Base-by-base conservation (phyloP, 345 rosid species). In the Nephelium lappaceum region DNA sequence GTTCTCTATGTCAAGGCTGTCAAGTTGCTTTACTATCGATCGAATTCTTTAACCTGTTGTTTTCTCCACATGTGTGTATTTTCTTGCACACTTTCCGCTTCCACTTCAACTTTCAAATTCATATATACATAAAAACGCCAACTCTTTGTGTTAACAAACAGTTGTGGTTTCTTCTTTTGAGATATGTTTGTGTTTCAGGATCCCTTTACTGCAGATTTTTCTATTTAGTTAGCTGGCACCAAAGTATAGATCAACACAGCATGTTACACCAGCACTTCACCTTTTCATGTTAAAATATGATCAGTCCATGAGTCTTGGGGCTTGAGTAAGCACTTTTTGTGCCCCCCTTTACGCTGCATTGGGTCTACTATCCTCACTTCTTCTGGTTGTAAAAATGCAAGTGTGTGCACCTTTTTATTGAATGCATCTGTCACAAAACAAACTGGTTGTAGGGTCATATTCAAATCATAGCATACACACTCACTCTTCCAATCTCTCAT, bases 391-490 rank as follows among this genome's bases (percentile, higher is more conserved):
- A 31, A 68, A 43, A 57, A 73, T 70, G 66, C 61, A 75, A 6
- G 5, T 47, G 10, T 23, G 16, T 11, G 16, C 47, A 47, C 58
- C 47, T 41, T 66, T 78, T 71, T 12, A n/a, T 65, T 47, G 66
- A 12, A 72, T 51, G 64, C 64, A 72, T 74, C 55, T 76, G 71
- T 38, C 43, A 41, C 38, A 64, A 64, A 60, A 74, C 31, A 68
- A 45, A 42, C 74, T 64, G 74, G 77, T 57, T 47, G 72, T 79
- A 76, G 81, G 87, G 79, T 73, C 81, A 64, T 39, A 60, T 60
- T 60, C 42, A 6, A 55, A 73, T 76, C 24, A 64, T 47, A 25
- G 19, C 36, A 1, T 4, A 31, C 36, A 31, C 55, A 27, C 21
- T 39, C 63, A 25, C 12, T 5, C n/a, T 76, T 55, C 64, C 65